Base-by-base conservation (phyloP, 768 basidiomycete genomes). In the Leccinum disarticulatum region DNA sequence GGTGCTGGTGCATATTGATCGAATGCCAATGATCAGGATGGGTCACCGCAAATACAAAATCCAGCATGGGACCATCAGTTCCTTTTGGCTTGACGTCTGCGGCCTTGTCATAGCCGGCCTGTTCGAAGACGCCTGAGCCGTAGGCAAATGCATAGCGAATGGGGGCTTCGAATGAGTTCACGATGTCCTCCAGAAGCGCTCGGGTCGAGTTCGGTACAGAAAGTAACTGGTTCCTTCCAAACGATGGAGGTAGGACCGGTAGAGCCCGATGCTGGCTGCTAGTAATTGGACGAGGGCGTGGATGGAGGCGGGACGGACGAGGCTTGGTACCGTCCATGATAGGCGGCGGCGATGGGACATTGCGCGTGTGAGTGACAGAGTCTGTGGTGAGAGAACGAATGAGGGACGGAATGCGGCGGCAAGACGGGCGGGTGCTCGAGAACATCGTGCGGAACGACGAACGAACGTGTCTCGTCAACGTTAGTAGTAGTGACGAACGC, bases 121-220 rank as follows among this genome's bases (percentile, higher is more conserved):
- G 97, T 68, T 91, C 86, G 66, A 97, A 97, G 2, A 98, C 95
- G 0, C 96, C 97, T 3, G 90, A 93, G 13, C 97, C 97, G 70
- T 98, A 99, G 0, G 97, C 97, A 70, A 98, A 95, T 1, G 95
- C 97, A 79, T 96, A 98, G 22, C 95, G 87, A 52, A 98, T 91
- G 10, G 95, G 95, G 0, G 93, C 92, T 46, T 93, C 83, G 68
- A 98, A 96, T 52, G 85, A 80, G 14, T 78, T 77, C 35, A 97
- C 87, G 58, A 98, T 87, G 60, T 81, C 79, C 69, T 95, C 91
- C 15, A 96, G 81, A 27, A 93, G 77, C 3, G 89, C 87, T 4
- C 92, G 84, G 3, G 88, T 93, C 27, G 88, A 86, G 69, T 87
- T 87, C 13, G 90, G 80, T 8, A 94, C 92, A 0, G 88, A 83